A percentile compares a stretch with the other conserved stretches of the same genome.
These are phyloP conservation scores for Blastobotrys apis DNA, from an alignment of 1,139 yeast genomes.

Conservation along the genomic window DNA sequence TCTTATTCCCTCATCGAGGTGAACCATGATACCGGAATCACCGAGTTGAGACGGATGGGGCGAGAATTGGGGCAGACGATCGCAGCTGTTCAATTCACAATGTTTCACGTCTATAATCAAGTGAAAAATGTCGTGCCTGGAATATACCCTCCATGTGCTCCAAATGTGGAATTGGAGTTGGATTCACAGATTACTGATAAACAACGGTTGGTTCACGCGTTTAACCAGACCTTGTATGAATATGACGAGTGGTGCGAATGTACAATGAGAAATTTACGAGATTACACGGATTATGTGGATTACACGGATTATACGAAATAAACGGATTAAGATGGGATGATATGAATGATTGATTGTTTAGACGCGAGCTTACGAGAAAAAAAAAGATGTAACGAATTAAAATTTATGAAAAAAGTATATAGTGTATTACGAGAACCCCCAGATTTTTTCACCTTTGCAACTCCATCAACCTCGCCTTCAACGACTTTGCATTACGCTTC, in stretches of 20 bases:
- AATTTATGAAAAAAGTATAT: no score
- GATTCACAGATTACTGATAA: neutral
- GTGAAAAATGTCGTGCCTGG: neutral
- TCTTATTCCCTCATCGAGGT: conserved; percentile 1
- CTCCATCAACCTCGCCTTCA: no score
- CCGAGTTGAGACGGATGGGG: conserved; percentile 2
- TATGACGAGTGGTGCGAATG: conserved; percentile 8
- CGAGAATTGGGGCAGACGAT: conserved; percentile 8
- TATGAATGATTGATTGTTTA: no score
- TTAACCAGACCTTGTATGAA: conserved; percentile 4
- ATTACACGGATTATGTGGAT: no score
- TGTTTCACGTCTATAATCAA: conserved; percentile 7
- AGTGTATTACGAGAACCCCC: no score
- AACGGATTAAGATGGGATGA: no score
- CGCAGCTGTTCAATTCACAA: conserved; percentile 10
- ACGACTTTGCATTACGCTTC: no score
- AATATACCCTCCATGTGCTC: conserved; percentile 11
- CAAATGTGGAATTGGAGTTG: conserved; percentile 3
- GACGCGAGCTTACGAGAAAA: no score
- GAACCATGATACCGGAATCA: neutral
- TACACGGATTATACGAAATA: no score
- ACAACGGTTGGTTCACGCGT: conserved; percentile 5
- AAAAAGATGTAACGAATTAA: no score
- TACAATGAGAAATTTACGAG: conserved; percentile 2
- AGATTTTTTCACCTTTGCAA: no score